Percentiles rank a stretch among this genome's conserved stretches.
Evolutionary conservation across 108 stramenopile genomes (phyloP).

Genomic region (Licmophora abbreviata): DNA sequence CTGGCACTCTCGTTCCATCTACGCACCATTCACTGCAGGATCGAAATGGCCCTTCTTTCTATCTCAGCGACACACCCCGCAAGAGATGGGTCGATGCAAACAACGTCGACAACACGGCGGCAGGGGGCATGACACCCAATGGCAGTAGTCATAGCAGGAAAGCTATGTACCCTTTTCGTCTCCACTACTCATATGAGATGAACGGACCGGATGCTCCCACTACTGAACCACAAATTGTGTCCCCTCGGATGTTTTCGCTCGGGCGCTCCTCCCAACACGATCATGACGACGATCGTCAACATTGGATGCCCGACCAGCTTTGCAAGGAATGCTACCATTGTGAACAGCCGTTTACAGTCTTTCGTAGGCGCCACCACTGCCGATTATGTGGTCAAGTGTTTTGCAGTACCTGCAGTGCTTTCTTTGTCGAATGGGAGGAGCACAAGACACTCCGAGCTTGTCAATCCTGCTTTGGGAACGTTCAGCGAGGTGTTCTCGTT

Average conservation of each 20-base stretch:
- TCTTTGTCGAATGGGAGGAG: conserved; percentile 43
- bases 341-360: conserved; percentile 87
- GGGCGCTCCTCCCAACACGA: background rate
- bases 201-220: no score
- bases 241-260: no score
- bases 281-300: conserved; percentile 37
- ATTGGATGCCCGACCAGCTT: conserved; percentile 92
- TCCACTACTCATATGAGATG: no score
- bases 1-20: background rate
- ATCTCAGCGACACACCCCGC: no score
- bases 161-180: no score
- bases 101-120: no score
- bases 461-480: conserved; percentile 21
- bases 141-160: no score
- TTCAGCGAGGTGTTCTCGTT: conserved; percentile 10
- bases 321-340: conserved; percentile 92
- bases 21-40: no score
- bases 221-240: no score
- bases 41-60: no score
- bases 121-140: no score
- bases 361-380: conserved; percentile 95
- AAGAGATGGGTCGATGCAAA: no score
- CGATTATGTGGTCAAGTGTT: conserved; percentile 97
- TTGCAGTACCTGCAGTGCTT: conserved; percentile 87
- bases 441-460: conserved; percentile 7